These are phyloP conservation scores for Leptographium procerum DNA, from an alignment of 2,329 filamentous ascomycete genomes.

Conservation along the genomic window DNA sequence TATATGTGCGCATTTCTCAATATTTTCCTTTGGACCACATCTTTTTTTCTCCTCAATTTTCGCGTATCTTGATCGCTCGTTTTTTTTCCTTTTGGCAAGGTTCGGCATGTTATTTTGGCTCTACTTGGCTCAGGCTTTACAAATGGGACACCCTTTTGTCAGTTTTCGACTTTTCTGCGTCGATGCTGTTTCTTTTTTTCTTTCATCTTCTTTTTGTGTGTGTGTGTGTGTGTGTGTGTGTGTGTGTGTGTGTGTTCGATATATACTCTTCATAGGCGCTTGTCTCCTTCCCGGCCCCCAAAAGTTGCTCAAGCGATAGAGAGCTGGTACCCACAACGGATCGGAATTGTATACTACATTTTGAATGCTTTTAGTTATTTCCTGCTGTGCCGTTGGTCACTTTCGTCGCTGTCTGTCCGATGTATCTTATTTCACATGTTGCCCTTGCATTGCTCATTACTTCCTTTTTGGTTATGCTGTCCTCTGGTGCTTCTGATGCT, in stretches of 20 bases:
- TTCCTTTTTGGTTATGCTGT: background rate
- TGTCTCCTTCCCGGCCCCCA: constrained; percentile 5
- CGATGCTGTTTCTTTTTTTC: background rate
- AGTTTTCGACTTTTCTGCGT: background rate
- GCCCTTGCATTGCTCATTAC: background rate
- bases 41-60: background rate
- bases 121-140: constrained; percentile 9
- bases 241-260: constrained; percentile 10
- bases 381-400: background rate
- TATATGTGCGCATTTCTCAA: background rate
- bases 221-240: no score
- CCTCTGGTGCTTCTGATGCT: no score
- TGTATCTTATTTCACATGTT: background rate
- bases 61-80: no score
- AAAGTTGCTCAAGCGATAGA: constrained; percentile 11
- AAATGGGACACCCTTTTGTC: constrained; percentile 7
- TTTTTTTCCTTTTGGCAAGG: constrained; percentile 11
- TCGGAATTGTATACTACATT: constrained; percentile 11
- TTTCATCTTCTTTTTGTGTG: no score
- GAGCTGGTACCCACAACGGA: constrained; percentile 8
- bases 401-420: background rate
- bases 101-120: constrained; percentile 3
- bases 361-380: constrained; percentile 1
- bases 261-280: constrained; percentile 15
- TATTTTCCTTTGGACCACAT: constrained; percentile 9